phyloP scores from a whole-genome alignment of 129 eudicot species.

The Chrysanthemum lavandulifolium region DNA sequence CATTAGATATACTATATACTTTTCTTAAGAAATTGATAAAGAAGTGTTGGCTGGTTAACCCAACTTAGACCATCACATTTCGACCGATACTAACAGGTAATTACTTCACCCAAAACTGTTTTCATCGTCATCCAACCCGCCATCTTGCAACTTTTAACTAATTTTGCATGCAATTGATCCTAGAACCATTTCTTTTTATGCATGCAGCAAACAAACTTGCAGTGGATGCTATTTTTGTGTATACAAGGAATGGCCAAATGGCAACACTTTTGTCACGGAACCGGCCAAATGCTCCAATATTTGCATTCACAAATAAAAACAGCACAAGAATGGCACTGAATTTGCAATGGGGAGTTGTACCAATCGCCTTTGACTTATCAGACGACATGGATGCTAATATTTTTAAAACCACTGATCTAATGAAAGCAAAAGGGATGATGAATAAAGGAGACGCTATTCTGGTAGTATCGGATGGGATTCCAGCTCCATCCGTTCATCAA shows the following conservation, averaged over 20 bases:
- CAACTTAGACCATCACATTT: background rate
- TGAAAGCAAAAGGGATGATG: constrained; percentile 50
- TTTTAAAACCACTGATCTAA: constrained; percentile 32
- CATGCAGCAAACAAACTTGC: constrained; percentile 64
- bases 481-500: constrained; percentile 45
- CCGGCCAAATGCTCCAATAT: constrained; percentile 74
- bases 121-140: background rate
- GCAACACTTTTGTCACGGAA: constrained; percentile 72
- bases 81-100: background rate
- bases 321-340: constrained; percentile 55
- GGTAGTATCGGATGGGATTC: constrained; percentile 60
- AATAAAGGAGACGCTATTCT: constrained; percentile 55
- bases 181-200: background rate
- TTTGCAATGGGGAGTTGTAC: constrained; percentile 80
- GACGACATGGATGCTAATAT: constrained; percentile 70
- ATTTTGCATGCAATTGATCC: background rate
- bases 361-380: constrained; percentile 50
- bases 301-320: constrained; percentile 60
- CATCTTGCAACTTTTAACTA: background rate
- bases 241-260: constrained; percentile 72
- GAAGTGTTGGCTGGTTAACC: background rate
- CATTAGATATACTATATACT: no score
- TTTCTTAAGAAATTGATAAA: no score
- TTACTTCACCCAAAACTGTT: background rate
- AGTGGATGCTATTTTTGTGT: constrained; percentile 71